A percentile compares a stretch with the other conserved stretches of the same genome.
Conservation (phyloP, 1,284 basidiomycete genomes). For the Cryptococcus floricola region DNA sequence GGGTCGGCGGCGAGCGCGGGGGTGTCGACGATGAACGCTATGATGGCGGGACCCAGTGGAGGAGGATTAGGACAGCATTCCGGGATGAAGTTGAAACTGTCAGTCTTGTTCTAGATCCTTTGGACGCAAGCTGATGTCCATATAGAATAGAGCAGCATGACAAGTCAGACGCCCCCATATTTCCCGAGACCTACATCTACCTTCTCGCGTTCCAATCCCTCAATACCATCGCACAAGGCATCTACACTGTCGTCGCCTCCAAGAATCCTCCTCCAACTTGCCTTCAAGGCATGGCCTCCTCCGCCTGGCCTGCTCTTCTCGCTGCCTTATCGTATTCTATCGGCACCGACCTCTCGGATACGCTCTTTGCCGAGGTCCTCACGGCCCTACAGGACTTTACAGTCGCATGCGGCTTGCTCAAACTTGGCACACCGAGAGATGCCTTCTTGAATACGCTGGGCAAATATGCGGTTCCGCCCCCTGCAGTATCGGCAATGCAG, state of each 20-base stretch:
- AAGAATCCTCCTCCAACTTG: slow-evolving; percentile 61
- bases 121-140: not conserved
- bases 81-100: slow-evolving; percentile 82
- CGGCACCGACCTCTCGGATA: slow-evolving; percentile 72
- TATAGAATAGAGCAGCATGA: slow-evolving; percentile 89
- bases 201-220: slow-evolving; percentile 86
- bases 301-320: slow-evolving; percentile 83
- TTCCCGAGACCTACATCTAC: slow-evolving; percentile 89
- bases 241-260: slow-evolving; percentile 60
- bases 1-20: slow-evolving; percentile 76
- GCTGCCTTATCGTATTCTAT: slow-evolving; percentile 85
- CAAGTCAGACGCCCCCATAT: slow-evolving; percentile 86
- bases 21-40: slow-evolving; percentile 66
- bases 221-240: slow-evolving; percentile 80
- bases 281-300: slow-evolving; percentile 71
- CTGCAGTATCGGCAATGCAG: slow-evolving; percentile 79
- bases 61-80: slow-evolving; percentile 68
- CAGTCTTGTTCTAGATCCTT: slow-evolving; percentile 29
- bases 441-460: slow-evolving; percentile 83
- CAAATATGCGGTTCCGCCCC: slow-evolving; percentile 80
- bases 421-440: slow-evolving; percentile 79
- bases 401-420: slow-evolving; percentile 83
- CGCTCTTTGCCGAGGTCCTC: slow-evolving; percentile 66
- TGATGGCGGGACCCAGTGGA: slow-evolving; percentile 57
- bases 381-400: slow-evolving; percentile 77